Evolutionary conservation across 495 filamentous ascomycete genomes (phyloP).

Genomic region (Beverwykella pulmonaria): DNA sequence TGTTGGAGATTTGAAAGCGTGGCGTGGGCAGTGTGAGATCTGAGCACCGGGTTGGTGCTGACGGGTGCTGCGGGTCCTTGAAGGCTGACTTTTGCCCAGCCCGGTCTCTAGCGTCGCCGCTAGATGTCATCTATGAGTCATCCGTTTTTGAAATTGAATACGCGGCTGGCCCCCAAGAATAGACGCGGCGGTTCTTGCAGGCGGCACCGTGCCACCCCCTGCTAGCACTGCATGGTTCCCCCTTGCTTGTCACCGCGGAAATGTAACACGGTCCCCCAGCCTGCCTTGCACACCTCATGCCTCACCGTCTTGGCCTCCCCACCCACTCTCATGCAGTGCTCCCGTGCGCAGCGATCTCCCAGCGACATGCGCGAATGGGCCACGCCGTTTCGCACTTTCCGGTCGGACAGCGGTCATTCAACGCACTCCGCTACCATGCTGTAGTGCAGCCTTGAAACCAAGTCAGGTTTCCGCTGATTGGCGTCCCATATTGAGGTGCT

Average conservation of each 20-base stretch:
- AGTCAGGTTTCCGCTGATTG: not conserved
- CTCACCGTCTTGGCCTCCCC: not conserved
- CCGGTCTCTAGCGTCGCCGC: not conserved
- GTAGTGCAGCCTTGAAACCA: not conserved
- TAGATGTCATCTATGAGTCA: not conserved
- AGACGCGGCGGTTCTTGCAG: not conserved
- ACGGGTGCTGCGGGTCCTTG: not conserved
- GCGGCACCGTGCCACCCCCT: not conserved
- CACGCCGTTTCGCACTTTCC: not conserved
- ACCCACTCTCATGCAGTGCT: not conserved
- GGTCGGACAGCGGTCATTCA: not conserved
- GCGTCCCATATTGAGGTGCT: not conserved
- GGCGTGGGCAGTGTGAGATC: not conserved
- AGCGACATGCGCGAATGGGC: not conserved
- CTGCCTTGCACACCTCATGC: not conserved
- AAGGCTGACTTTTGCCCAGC: not conserved
- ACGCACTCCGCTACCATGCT: not conserved
- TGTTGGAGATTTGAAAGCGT: conserved; percentile 5
- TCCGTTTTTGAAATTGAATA: not conserved
- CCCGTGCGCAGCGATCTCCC: not conserved
- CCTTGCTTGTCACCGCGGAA: not conserved
- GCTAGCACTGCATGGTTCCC: not conserved
- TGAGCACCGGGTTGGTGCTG: not conserved
- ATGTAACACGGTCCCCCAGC: not conserved
- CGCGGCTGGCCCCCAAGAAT: not conserved